Evolutionary conservation across 306 rosid genomes (phyloP), one percentile per base, ranked within the genome.

Genomic region (Lithocarpus polystachyus): DNA sequence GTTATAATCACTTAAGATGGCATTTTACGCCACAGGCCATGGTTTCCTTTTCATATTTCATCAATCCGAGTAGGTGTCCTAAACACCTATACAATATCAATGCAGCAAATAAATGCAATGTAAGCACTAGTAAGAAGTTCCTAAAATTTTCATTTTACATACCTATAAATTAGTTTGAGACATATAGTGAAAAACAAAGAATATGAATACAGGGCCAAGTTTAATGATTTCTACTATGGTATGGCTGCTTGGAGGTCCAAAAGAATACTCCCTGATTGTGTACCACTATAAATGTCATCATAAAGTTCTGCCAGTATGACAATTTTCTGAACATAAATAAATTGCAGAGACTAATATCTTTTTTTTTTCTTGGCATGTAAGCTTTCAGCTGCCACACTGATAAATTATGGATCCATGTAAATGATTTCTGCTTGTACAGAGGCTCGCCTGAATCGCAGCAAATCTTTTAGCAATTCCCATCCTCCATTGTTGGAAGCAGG

Each of bases 381-480:
- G 55, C 54, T 18, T 65, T 15, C n/a, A 15, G 61, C 12, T 54
- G 35, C 75, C 75, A 53, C 71, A 79, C 62, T n/a, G 68, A 35
- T 65, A 67, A 76, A 71, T 76, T 65, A 86, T 29, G 82, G 48
- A 8, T 90, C 92, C 29, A 62, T 15, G 78, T 81, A 92, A 68
- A 87, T 43, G 62, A 92, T 82, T 83, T 88, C 89, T 65, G 94
- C 91, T 53, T 55, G 79, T 12, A 6, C 80, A 4, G 94, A 92
- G 67, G 85, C 77, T 83, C 94, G 84, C 80, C 83, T 79, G 35
- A 77, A 88, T 70, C 79, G 84, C 79, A 90, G 71, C 56, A 90
- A 72, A 70, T 87, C 81, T 83, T 84, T 88, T 54, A 79, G 73
- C 69, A 92, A 68, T 52, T 82, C 89, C 24, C 24, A 56, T 53